Evolutionary conservation across 805 yeast genomes (phyloP).

Genomic region (Pichia kluyveri): DNA sequence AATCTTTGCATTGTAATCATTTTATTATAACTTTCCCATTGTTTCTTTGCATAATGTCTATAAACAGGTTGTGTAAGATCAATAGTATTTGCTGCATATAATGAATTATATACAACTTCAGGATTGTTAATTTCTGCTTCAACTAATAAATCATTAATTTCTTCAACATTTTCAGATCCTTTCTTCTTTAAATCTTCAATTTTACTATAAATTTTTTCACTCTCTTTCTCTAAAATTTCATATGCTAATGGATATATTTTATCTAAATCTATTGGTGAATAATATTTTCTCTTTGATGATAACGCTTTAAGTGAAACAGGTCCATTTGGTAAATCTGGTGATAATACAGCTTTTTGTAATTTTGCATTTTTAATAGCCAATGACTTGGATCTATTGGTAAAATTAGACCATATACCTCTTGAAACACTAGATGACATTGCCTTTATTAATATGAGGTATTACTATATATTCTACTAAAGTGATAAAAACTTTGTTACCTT

Average conservation of each 20-base stretch:
- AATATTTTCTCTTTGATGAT: conserved; percentile 42
- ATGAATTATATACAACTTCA: conserved; percentile 66
- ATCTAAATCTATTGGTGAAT: conserved; percentile 59
- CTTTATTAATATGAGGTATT: no score
- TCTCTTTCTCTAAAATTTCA: conserved; percentile 42
- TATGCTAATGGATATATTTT: conserved; percentile 68
- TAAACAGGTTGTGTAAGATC: conserved; percentile 77
- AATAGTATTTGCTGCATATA: conserved; percentile 36
- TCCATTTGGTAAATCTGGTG: conserved; percentile 32
- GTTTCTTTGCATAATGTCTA: conserved; percentile 53
- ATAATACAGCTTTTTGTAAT: conserved; percentile 22
- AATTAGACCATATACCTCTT: conserved; percentile 30
- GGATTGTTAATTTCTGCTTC: conserved; percentile 75
- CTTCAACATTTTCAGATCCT: conserved; percentile 13
- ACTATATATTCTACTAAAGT: no score
- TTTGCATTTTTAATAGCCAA: conserved; percentile 22
- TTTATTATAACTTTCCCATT: conserved; percentile 65
- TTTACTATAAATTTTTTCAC: conserved; percentile 30
- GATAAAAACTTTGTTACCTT: no score
- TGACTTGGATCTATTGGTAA: conserved; percentile 25
- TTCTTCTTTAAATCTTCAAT: conserved; percentile 16
- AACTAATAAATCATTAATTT: conserved; percentile 28
- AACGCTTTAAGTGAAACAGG: conserved; percentile 43
- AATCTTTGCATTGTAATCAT: conserved; percentile 87
- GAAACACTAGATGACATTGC: conserved; percentile 15